Base-by-base conservation (phyloP, 345 rosid species). In the Pistacia vera region DNA sequence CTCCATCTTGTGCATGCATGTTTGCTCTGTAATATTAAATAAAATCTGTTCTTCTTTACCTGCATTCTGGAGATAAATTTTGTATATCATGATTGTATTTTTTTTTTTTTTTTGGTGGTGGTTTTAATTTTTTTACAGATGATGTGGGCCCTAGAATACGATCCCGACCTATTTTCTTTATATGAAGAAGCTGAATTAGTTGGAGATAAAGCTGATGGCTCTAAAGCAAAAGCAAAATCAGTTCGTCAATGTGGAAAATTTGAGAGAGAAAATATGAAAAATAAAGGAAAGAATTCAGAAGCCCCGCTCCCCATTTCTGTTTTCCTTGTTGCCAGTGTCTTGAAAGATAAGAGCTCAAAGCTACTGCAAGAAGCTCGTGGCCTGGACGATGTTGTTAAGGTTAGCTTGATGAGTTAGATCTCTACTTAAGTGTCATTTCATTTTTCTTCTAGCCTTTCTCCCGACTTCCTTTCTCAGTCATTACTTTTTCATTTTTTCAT, bases 101-200 rank as follows among this genome's bases (percentile, higher is more conserved):
- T 20, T 69, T 33, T 73, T 20, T 80, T 12, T 57, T 57, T 41
- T 20, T 69, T 25, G 25, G 46, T 69, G 59, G 68, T 49, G 58
- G 41, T 71, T 22, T 66, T 68, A 68, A 71, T 75, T 41, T 68
- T 16, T 70, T 57, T 12, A 78, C 95, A 96, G 99, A 96, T 96
- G 99, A 96, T 96, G 99, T 96, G 99, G 98, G 98, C 98, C 62
- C 86, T 96, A 72, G 98, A 96, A 81, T 96, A 92, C 41, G 97
- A 96, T 65, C 99, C 99, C 1, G 97, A 90, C 68, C 76, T 90
- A 87, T 94, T 86, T 75, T 77, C 68, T 28, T n/a, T 88, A 20
- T 96, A 93, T 52, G 99, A 93, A 83, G 92, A 96, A 25, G 76
- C 85, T 41, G 86, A 86, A 3, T 68, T 83, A 16, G 83, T 78